Percentiles rank a stretch among this genome's conserved stretches.
Evolutionary conservation across 2,329 filamentous ascomycete genomes (phyloP).

Genomic region (Phoma herbarum): DNA sequence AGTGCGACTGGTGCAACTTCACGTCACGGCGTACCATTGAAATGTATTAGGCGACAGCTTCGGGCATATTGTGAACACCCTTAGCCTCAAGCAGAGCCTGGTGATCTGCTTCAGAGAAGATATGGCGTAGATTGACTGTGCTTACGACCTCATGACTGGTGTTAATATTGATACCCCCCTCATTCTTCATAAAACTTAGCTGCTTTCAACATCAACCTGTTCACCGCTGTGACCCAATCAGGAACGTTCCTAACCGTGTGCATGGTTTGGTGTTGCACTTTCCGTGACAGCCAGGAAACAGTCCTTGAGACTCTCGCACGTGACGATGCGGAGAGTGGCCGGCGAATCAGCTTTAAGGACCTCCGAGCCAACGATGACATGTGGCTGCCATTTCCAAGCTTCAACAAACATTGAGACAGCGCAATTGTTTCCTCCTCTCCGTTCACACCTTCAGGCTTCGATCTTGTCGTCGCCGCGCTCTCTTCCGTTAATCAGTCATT

Average conservation of each 20-base stretch:
- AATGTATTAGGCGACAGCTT: constrained; percentile 39
- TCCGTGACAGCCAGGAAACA: too few relatives aligned
- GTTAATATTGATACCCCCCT: constrained; percentile 36
- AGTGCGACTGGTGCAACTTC: constrained; percentile 54
- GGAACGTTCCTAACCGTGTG: too few relatives aligned
- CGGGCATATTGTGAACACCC: neutral
- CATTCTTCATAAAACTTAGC: constrained; percentile 6
- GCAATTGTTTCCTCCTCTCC: constrained; percentile 17
- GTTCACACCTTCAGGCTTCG: neutral
- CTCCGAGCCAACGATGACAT: constrained; percentile 47
- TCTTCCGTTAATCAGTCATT: constrained; percentile 25
- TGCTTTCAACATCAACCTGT: neutral
- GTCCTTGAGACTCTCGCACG: neutral
- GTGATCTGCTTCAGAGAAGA: neutral
- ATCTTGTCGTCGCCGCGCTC: constrained; percentile 1
- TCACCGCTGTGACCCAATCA: too few relatives aligned
- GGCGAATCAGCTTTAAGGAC: constrained; percentile 34
- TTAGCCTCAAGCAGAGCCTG: neutral
- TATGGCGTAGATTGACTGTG: neutral
- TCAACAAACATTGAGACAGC: constrained; percentile 21
- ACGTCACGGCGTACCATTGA: constrained; percentile 47
- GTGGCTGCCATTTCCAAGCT: constrained; percentile 37
- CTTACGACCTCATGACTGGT: constrained; percentile 19
- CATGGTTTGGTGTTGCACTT: too few relatives aligned
- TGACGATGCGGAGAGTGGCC: constrained; percentile 12